Evolutionary conservation across 2,329 filamentous ascomycete genomes (phyloP), one percentile per base, ranked within the genome.

Genomic region (Fusarium avenaceum): DNA sequence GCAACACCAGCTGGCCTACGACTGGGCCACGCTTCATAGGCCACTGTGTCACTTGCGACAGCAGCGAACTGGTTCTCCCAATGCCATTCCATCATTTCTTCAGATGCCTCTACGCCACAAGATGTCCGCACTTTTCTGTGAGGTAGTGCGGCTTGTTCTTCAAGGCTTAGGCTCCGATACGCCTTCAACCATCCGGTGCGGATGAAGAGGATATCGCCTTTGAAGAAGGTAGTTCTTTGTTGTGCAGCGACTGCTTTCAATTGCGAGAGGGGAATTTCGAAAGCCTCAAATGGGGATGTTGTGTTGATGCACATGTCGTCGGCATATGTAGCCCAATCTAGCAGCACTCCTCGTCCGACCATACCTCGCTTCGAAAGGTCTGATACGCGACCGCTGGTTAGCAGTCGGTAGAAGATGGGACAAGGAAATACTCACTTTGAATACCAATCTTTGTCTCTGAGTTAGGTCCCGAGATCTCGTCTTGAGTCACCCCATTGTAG

Each of bases 401-500:
- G 30, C 9, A n/a, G 17, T 26, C 26, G 10, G 6, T 19, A 26
- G 8, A 14, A 8, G 3, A 9, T 3, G 4, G 15, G 7, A 22
- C 3, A 24, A 6, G 4, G 24, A 10, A 24, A 24, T 13, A 5
- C 46, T 38, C 20, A 38, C 46, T 49, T 5, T 49, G 46, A 14
- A 49, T 49, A 4, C 46, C 46, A 26, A 49, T 38, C 9, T 49
- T 38, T 1, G 7, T n/a, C 8, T 38, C 38, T 3, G 32, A 3
- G 6, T 10, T 6, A 28, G 11, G 2, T 28, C 35, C 35, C 5
- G 48, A 50, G n/a, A 40, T 50, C 4, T 50, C 46, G 2, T 49
- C 33, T 38, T 49, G 46, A 15, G 46, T 49, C 2, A 49, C 46
- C 15, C 46, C 46, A 28, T 39, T 49, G 32, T 49, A 49, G 46